Evolutionary conservation across 106 monocot species (phyloP), one percentile per base, ranked within the genome.

Genomic region (Phalaenopsis aphrodite): DNA sequence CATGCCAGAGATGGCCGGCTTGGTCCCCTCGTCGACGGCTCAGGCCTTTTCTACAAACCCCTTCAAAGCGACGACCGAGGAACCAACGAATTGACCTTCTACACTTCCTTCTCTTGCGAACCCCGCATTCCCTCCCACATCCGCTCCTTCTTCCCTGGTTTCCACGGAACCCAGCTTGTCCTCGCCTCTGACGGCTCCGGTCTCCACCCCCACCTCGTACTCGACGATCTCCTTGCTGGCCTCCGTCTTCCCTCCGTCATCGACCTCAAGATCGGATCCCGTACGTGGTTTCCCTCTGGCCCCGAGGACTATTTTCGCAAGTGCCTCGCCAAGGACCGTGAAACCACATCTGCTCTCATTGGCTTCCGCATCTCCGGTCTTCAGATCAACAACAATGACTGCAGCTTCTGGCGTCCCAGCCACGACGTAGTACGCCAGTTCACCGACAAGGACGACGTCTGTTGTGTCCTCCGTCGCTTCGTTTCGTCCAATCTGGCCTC

Each of bases 11-110:
- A 43, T 11, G 91, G 86, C 57, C 45, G 81, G 45, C 84, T 91
- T n/a, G 93, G 95, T 55, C 93, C 95, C 0, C 89, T 95, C 24
- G 49, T 89, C 76, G 93, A 95, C 69, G 86, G 78, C 39, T 47
- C 79, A 0, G 95, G 93, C 16, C 82, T 83, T 30, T 95, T 95
- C 84, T 93, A 84, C 93, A 95, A 95, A 87, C 95, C 95, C 17
- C 84, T 95, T 58, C 89, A 93, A 82, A 56, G 36, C 71, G 75
- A 85, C n/a, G 84, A 74, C 69, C 93, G 95, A n/a, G 95, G 93
- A 9, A 42, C 69, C 46, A 18, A 67, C 55, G 95, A 95, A 86
- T 55, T 85, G 81, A 38, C 80, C 79, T 95, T 95, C 89, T 95
- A 95, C 89, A 41, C 79, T 49, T 85, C 91, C 77, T 88, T 93